Conservation (phyloP, 2,329 filamentous ascomycete genomes). For the Fusarium dimerum region DNA sequence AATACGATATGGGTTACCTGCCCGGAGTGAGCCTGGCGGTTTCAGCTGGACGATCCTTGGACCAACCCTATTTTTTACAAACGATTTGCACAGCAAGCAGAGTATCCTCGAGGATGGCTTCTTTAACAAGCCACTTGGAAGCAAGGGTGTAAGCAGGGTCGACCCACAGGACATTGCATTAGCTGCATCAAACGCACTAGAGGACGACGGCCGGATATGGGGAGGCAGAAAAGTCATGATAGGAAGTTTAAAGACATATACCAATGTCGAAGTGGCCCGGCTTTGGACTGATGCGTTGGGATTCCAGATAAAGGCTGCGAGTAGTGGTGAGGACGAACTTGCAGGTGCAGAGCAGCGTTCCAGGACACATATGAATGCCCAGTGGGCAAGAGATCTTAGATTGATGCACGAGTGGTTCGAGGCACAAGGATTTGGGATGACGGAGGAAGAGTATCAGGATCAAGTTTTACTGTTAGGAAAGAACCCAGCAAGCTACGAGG, state of each 20-base stretch:
- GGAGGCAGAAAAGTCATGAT: slow-evolving; percentile 15
- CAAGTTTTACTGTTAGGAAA: slow-evolving; percentile 9
- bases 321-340: slow-evolving; percentile 5
- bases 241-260: slow-evolving; percentile 11
- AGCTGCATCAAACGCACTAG: slow-evolving; percentile 8
- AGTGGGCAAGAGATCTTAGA: slow-evolving; percentile 9
- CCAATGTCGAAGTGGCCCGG: slow-evolving; percentile 1
- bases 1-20: slow-evolving; percentile 8
- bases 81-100: slow-evolving; percentile 13
- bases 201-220: slow-evolving; percentile 11
- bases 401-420: slow-evolving; percentile 16
- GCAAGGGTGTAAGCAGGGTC: slow-evolving; percentile 12
- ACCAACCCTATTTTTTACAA: slow-evolving; percentile 12
- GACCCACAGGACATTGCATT: slow-evolving; percentile 11
- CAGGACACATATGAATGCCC: background rate
- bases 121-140: slow-evolving; percentile 14
- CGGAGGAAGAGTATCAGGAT: slow-evolving; percentile 9
- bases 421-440: slow-evolving; percentile 5
- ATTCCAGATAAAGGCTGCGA: background rate
- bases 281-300: slow-evolving; percentile 11
- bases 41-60: slow-evolving; percentile 17
- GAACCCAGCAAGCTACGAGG: slow-evolving; percentile 5
- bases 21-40: slow-evolving; percentile 3
- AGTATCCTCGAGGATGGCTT: slow-evolving; percentile 7
- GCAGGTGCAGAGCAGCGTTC: slow-evolving; percentile 4